Conservation (phyloP, 208 protist genomes). For the Crithidia expoeki region DNA sequence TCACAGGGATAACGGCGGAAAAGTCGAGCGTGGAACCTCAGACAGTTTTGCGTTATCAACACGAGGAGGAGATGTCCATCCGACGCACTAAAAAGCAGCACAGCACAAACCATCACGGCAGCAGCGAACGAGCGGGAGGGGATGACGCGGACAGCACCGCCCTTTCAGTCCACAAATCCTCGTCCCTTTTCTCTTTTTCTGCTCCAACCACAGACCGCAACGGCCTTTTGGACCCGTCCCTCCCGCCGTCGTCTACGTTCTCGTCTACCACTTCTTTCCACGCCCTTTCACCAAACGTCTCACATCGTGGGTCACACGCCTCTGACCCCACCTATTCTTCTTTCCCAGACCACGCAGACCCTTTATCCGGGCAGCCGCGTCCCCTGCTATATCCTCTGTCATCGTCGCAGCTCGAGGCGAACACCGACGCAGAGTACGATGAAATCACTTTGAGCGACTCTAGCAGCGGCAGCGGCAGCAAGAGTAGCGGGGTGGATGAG, state of each 20-base stretch:
- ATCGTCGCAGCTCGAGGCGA: not conserved
- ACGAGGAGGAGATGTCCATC: no score
- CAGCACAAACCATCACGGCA: not conserved
- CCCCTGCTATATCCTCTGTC: not conserved
- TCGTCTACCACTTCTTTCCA: not conserved
- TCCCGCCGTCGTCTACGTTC: not conserved
- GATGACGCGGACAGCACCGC: not conserved
- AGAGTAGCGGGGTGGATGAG: not conserved
- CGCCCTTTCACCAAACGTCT: not conserved
- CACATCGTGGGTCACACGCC: conserved; percentile 4
- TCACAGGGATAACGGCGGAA: no score
- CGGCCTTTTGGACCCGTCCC: conserved; percentile 3
- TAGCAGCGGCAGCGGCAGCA: not conserved
- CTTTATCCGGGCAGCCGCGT: not conserved
- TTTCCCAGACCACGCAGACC: not conserved
- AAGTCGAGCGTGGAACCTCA: no score
- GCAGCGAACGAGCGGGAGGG: not conserved
- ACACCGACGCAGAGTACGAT: not conserved
- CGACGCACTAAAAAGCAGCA: no score
- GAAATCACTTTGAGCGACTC: not conserved
- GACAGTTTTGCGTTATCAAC: no score
- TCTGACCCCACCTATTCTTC: not conserved
- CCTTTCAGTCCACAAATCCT: not conserved
- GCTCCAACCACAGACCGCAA: not conserved
- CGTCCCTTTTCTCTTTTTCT: no score